phyloP scores from a whole-genome alignment of 2,329 filamentous ascomycete genomes.

The Pseudonectria buxi region DNA sequence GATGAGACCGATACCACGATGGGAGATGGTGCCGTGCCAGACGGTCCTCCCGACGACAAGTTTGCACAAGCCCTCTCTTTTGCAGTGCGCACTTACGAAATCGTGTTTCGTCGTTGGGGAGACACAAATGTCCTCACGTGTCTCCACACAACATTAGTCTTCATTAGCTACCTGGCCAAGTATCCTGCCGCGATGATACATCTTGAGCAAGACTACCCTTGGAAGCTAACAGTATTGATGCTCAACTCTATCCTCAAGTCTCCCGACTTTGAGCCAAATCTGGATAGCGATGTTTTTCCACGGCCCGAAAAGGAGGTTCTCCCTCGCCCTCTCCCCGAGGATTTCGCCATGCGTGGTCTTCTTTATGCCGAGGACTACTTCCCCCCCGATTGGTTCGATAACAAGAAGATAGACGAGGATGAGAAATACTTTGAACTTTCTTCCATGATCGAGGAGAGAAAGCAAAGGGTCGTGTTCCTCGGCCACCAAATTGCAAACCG shows the following conservation, averaged over 20 bases:
- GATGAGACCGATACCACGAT: slow-evolving; percentile 21
- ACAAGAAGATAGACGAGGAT: slow-evolving; percentile 57
- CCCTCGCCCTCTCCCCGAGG: slow-evolving; percentile 57
- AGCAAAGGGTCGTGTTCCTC: slow-evolving; percentile 53
- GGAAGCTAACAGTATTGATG: slow-evolving; percentile 36
- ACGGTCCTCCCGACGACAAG: slow-evolving; percentile 16
- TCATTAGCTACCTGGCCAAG: slow-evolving; percentile 42
- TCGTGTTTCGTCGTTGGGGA: slow-evolving; percentile 44
- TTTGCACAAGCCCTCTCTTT: slow-evolving; percentile 35
- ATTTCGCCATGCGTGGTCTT: slow-evolving; percentile 59
- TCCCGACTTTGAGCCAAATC: slow-evolving; percentile 24
- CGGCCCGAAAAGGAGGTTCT: slow-evolving; percentile 34
- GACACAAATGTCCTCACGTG: slow-evolving; percentile 57
- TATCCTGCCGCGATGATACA: slow-evolving; percentile 35
- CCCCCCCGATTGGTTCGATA: slow-evolving; percentile 51
- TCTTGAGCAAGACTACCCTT: slow-evolving; percentile 43
- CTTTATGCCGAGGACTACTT: slow-evolving; percentile 54
- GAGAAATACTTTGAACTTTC: slow-evolving; percentile 57
- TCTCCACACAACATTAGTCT: slow-evolving; percentile 55
- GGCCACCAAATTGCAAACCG: slow-evolving; percentile 40
- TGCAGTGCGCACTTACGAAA: slow-evolving; percentile 35
- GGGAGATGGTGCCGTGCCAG: slow-evolving; percentile 17
- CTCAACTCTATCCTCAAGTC: slow-evolving; percentile 31
- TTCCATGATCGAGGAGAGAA: slow-evolving; percentile 50
- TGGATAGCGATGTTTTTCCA: slow-evolving; percentile 42